Evolutionary conservation across 768 basidiomycete species (phyloP).

Genomic region (Lentinula aciculospora): DNA sequence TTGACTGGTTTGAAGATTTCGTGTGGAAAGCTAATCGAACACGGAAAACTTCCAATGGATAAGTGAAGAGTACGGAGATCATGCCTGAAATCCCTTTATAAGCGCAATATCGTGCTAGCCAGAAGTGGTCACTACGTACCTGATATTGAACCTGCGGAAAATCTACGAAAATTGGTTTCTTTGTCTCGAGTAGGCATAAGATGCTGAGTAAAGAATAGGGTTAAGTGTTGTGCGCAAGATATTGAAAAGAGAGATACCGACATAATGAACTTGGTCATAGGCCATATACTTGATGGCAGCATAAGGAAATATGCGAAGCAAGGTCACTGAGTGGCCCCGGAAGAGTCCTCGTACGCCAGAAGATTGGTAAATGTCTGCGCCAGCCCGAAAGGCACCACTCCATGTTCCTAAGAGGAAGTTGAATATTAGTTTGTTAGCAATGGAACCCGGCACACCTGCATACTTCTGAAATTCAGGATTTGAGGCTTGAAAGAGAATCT

Average conservation of each 20-base stretch:
- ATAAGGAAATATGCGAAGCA: conserved; percentile 93
- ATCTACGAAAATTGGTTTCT: conserved; percentile 76
- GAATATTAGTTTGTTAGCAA: background rate
- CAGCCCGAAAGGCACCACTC: conserved; percentile 78
- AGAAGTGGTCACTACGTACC: conserved; percentile 41
- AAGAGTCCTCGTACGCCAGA: conserved; percentile 76
- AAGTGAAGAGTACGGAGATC: conserved; percentile 86
- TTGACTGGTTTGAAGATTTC: conserved; percentile 15
- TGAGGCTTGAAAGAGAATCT: conserved; percentile 97
- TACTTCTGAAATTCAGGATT: conserved; percentile 94
- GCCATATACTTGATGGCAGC: conserved; percentile 97
- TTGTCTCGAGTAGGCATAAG: conserved; percentile 79
- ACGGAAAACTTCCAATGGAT: conserved; percentile 92
- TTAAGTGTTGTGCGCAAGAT: background rate
- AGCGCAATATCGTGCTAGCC: conserved; percentile 1
- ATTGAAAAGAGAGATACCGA: conserved; percentile 27
- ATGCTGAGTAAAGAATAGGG: conserved; percentile 35
- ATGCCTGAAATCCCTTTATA: conserved; percentile 44
- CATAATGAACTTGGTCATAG: conserved; percentile 83
- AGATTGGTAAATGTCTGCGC: conserved; percentile 60
- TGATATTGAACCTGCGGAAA: conserved; percentile 82
- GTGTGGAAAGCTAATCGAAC: conserved; percentile 94
- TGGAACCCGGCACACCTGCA: conserved; percentile 52
- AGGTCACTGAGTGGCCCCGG: conserved; percentile 94
- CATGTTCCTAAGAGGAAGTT: conserved; percentile 63